These are phyloP conservation scores for Trichocladium uniseriatum DNA, from an alignment of 495 filamentous ascomycete genomes.

Conservation along the genomic window DNA sequence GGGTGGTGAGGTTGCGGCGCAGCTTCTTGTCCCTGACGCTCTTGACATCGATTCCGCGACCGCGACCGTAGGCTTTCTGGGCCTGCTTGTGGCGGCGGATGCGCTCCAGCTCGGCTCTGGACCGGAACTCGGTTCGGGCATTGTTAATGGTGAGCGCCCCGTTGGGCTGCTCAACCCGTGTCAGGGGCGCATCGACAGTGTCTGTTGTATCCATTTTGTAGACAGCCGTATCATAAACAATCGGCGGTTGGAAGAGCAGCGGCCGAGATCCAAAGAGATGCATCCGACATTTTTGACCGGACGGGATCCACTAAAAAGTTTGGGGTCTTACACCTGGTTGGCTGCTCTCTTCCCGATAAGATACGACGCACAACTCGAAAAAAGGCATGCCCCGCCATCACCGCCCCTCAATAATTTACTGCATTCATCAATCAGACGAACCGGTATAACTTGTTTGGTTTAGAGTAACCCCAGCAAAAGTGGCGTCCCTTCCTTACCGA, in stretches of 20 bases:
- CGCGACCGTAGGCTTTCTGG: slow-evolving; percentile 73
- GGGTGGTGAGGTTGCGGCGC: slow-evolving; percentile 61
- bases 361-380: slow-evolving; percentile 21
- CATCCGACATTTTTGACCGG: slow-evolving; percentile 14
- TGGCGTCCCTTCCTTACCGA: slow-evolving; percentile 71
- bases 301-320: slow-evolving; percentile 24
- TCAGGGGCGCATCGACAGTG: slow-evolving; percentile 11
- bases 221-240: neutral
- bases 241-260: neutral
- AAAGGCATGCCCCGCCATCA: slow-evolving; percentile 27
- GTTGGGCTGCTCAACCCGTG: slow-evolving; percentile 26
- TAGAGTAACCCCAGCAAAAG: slow-evolving; percentile 18
- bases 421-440: too few species aligned
- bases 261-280: too few species aligned
- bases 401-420: neutral
- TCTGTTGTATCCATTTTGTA: slow-evolving; percentile 20
- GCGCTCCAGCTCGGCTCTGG: slow-evolving; percentile 35
- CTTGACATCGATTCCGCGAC: slow-evolving; percentile 53
- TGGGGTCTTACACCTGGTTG: slow-evolving; percentile 8
- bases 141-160: slow-evolving; percentile 37
- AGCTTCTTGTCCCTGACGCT: slow-evolving; percentile 75
- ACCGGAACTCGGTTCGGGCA: slow-evolving; percentile 36
- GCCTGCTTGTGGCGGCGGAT: slow-evolving; percentile 50
- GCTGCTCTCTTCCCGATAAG: slow-evolving; percentile 19
- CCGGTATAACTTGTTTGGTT: too few species aligned